Evolutionary conservation across 306 rosid species (phyloP).

Genomic region (Adenanthera pavonina): DNA sequence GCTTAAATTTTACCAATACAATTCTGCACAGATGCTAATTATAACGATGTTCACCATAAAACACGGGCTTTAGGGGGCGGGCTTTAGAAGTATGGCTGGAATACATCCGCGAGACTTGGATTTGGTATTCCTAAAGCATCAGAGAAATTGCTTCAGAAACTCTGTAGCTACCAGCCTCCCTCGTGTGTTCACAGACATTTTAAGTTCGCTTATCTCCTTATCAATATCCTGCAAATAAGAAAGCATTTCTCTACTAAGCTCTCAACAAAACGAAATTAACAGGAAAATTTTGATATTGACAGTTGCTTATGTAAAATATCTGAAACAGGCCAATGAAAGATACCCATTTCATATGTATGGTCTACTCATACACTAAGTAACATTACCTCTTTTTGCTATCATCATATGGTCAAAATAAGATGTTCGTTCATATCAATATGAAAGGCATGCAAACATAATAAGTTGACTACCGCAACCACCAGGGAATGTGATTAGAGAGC

Average conservation of each 20-base stretch:
- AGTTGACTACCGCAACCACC: conserved; percentile 15
- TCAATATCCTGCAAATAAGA: conserved; percentile 80
- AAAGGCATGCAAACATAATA: neutral
- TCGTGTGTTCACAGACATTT: conserved; percentile 93
- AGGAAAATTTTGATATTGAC: neutral
- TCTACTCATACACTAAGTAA: neutral
- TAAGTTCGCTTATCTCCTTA: conserved; percentile 91
- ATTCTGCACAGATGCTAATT: conserved; percentile 16
- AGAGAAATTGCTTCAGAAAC: conserved; percentile 91
- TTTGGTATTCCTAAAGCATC: conserved; percentile 41
- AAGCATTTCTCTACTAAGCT: conserved; percentile 5
- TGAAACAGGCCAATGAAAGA: conserved; percentile 14
- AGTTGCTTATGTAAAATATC: neutral
- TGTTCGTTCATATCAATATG: neutral
- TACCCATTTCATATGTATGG: neutral
- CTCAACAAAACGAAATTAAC: conserved; percentile 3
- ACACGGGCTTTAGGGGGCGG: conserved; percentile 11
- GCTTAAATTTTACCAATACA: conserved; percentile 33
- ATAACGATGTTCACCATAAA: conserved; percentile 18
- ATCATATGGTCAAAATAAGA: conserved; percentile 3
- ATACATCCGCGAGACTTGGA: conserved; percentile 39
- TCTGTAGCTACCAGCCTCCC: conserved; percentile 99
- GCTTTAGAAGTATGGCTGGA: conserved; percentile 26
- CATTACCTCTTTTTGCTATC: conserved; percentile 7
- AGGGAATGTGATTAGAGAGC: neutral